Conservation (phyloP, 1,284 basidiomycete species). For the Pseudozyma pruni region DNA sequence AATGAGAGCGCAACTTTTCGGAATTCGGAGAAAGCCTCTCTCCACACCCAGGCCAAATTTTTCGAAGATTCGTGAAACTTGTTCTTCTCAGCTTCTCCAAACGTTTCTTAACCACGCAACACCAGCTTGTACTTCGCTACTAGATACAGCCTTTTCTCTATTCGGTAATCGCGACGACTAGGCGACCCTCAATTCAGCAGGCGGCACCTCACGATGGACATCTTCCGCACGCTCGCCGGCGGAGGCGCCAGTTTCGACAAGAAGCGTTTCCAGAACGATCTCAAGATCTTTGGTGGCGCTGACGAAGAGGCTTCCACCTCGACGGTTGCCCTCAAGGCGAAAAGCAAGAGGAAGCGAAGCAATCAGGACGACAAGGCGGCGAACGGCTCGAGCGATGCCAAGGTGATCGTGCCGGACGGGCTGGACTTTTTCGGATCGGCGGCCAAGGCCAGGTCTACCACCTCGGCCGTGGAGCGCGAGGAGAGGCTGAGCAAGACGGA, state of each 20-base stretch:
- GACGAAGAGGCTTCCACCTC: constrained; percentile 9
- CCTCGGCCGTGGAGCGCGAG: constrained; percentile 49
- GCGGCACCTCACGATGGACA: constrained; percentile 59
- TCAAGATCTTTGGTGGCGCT: constrained; percentile 75
- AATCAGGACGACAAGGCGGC: background rate
- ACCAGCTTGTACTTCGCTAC: background rate
- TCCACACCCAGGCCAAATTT: constrained; percentile 41
- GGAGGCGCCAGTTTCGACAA: constrained; percentile 76
- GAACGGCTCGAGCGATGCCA: constrained; percentile 18
- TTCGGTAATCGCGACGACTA: too few species aligned
- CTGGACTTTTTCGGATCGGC: constrained; percentile 59
- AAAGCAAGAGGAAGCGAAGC: constrained; percentile 13
- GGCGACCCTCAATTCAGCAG: too few species aligned
- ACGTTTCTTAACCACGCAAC: too few species aligned
- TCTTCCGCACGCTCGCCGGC: constrained; percentile 62
- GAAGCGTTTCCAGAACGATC: constrained; percentile 77
- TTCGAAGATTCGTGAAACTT: constrained; percentile 26
- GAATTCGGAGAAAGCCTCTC: constrained; percentile 17
- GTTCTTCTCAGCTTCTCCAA: background rate
- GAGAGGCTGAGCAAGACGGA: constrained; percentile 16
- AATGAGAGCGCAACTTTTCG: background rate
- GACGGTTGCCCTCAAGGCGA: background rate
- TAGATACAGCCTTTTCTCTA: background rate
- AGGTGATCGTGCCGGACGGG: constrained; percentile 48
- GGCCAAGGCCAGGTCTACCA: constrained; percentile 69